Conservation (phyloP, 2,329 filamentous ascomycete species). For the Thelonectria rubi region DNA sequence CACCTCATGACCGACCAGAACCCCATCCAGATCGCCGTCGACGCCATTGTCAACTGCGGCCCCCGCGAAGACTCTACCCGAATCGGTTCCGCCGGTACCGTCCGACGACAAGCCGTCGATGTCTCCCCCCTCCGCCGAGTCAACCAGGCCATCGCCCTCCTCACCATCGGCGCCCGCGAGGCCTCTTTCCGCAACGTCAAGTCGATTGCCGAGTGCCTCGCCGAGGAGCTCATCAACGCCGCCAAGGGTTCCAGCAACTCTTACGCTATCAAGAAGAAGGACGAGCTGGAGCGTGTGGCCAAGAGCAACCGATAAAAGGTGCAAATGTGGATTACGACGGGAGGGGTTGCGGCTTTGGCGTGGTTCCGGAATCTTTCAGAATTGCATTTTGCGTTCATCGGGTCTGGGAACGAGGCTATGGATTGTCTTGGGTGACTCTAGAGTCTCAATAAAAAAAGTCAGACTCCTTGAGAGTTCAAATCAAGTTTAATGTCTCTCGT, state of each 20-base stretch:
- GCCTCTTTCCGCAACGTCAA: constrained; percentile 99
- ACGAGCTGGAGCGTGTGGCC: constrained; percentile 99
- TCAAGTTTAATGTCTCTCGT: constrained; percentile 39
- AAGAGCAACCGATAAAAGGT: constrained; percentile 98
- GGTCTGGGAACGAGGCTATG: constrained; percentile 57
- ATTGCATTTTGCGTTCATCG: constrained; percentile 58
- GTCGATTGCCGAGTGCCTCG: constrained; percentile 98
- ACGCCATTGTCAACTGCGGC: constrained; percentile 99
- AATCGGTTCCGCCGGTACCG: constrained; percentile 99
- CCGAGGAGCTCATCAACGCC: constrained; percentile 99
- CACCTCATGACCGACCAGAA: constrained; percentile 99
- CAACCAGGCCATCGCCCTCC: constrained; percentile 99
- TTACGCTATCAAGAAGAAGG: constrained; percentile 99
- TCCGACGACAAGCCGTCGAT: constrained; percentile 99
- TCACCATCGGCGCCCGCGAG: constrained; percentile 99
- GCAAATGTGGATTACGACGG: constrained; percentile 46
- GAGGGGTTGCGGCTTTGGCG: constrained; percentile 54
- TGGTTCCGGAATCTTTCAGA: constrained; percentile 58
- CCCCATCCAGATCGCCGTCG: constrained; percentile 99
- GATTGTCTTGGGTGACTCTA: constrained; percentile 55
- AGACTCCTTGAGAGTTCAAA: constrained; percentile 52
- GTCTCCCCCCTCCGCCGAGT: constrained; percentile 98
- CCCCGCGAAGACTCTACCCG: constrained; percentile 99
- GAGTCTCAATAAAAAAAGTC: constrained; percentile 55
- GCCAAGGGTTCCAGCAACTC: constrained; percentile 99